Evolutionary conservation across 257 asterid species (phyloP).

Genomic region (Cynanchum wilfordii): DNA sequence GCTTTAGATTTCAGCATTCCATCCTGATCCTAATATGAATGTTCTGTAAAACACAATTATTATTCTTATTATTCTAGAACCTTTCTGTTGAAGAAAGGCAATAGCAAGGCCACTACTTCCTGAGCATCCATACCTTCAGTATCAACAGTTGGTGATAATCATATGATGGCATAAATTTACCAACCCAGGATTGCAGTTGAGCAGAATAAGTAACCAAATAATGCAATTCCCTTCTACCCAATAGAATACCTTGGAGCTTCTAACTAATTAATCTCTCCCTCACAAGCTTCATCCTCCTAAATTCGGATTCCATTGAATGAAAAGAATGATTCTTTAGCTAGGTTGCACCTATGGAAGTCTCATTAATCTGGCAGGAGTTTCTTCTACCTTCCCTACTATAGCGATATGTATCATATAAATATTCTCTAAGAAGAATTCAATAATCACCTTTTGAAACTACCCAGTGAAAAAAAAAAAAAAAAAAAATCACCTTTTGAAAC

Average conservation of each 20-base stretch:
- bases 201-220: background rate
- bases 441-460: constrained; percentile 53
- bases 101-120: background rate
- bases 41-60: background rate
- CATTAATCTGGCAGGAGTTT: background rate
- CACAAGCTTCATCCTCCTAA: background rate
- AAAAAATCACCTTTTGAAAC: constrained; percentile 55
- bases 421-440: constrained; percentile 11
- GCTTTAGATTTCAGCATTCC: background rate
- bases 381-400: too few species aligned
- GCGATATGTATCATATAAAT: constrained; percentile 4
- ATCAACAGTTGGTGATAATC: background rate
- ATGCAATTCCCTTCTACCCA: background rate
- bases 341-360: background rate
- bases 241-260: background rate
- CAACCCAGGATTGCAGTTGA: background rate
- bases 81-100: background rate
- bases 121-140: background rate
- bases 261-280: background rate
- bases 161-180: background rate
- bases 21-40: background rate
- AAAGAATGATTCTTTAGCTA: background rate
- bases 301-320: background rate
- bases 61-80: background rate
- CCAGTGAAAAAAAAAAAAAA: too few species aligned